A percentile compares a stretch with the other conserved stretches of the same genome.
Evolutionary conservation across 306 rosid species (phyloP).

Genomic region (Casuarina cunninghamiana): DNA sequence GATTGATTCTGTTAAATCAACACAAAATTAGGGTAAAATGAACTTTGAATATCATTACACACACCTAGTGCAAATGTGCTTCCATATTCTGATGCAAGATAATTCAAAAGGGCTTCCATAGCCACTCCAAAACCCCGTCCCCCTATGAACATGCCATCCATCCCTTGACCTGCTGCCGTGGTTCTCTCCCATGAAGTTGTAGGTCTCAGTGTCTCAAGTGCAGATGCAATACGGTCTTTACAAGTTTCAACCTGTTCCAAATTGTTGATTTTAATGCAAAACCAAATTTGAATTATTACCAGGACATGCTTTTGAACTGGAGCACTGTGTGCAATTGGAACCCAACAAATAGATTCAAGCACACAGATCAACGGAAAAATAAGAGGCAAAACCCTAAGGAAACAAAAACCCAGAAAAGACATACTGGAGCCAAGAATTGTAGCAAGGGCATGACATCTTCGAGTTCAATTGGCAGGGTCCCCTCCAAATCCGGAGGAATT

Average conservation of each 20-base stretch:
- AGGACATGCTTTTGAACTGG: neutral
- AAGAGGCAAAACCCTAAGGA: neutral
- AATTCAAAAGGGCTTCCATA: constrained; percentile 86
- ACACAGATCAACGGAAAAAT: neutral
- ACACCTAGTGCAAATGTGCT: constrained; percentile 92
- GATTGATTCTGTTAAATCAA: neutral
- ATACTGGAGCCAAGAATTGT: constrained; percentile 97
- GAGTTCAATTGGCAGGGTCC: constrained; percentile 69
- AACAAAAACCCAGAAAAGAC: constrained; percentile 26
- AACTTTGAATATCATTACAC: constrained; percentile 31
- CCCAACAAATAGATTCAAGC: neutral
- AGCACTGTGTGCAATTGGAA: no score
- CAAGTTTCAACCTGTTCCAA: constrained; percentile 79
- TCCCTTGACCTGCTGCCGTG: constrained; percentile 78
- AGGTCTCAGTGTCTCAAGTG: constrained; percentile 95
- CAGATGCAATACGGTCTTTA: constrained; percentile 88
- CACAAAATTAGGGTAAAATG: neutral
- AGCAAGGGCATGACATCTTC: constrained; percentile 96
- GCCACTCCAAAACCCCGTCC: constrained; percentile 95
- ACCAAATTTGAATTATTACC: constrained; percentile 10
- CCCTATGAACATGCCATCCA: constrained; percentile 90
- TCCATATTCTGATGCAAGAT: constrained; percentile 97
- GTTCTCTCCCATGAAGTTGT: constrained; percentile 98
- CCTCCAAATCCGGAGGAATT: constrained; percentile 83
- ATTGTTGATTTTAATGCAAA: constrained; percentile 25